Conservation (phyloP, 306 rosid genomes). For the Corylus heterophylla region DNA sequence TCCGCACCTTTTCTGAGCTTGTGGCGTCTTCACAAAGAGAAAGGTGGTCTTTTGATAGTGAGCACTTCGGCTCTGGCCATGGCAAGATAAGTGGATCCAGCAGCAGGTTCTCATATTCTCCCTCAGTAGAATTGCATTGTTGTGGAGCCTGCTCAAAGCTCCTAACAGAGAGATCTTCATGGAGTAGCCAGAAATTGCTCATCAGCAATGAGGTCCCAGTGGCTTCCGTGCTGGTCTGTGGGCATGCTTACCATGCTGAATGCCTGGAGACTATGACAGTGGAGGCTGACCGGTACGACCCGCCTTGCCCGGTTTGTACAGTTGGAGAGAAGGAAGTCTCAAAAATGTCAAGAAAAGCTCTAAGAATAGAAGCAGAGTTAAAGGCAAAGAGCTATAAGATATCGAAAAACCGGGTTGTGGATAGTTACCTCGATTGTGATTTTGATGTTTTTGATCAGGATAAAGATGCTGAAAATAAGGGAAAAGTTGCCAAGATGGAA, state of each 20-base stretch:
- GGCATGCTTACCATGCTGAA: conserved; percentile 80
- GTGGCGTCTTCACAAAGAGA: conserved; percentile 87
- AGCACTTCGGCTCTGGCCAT: conserved; percentile 61
- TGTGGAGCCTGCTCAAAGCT: conserved; percentile 76
- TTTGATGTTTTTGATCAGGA: conserved; percentile 54
- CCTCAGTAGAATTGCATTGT: conserved; percentile 67
- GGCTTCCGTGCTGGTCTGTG: conserved; percentile 76
- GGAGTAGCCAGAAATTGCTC: conserved; percentile 67
- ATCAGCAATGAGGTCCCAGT: conserved; percentile 55
- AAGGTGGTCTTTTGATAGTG: conserved; percentile 92
- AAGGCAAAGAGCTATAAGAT: conserved; percentile 66
- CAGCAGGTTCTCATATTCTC: conserved; percentile 75
- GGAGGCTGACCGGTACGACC: conserved; percentile 71
- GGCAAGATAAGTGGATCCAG: conserved; percentile 72
- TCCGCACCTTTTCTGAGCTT: conserved; percentile 91
- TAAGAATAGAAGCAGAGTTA: conserved; percentile 52
- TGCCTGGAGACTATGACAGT: conserved; percentile 74
- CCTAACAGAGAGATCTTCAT: conserved; percentile 64
- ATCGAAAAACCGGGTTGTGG: conserved; percentile 70
- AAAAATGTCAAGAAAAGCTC: conserved; percentile 51
- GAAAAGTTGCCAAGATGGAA: conserved; percentile 61
- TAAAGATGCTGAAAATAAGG: conserved; percentile 38
- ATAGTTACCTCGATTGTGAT: conserved; percentile 57
- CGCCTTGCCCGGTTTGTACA: conserved; percentile 72
- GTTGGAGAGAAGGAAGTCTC: conserved; percentile 66